These are phyloP conservation scores for Phyllostachys edulis DNA, from an alignment of 176 grass and related monocot species.

Conservation along the genomic window DNA sequence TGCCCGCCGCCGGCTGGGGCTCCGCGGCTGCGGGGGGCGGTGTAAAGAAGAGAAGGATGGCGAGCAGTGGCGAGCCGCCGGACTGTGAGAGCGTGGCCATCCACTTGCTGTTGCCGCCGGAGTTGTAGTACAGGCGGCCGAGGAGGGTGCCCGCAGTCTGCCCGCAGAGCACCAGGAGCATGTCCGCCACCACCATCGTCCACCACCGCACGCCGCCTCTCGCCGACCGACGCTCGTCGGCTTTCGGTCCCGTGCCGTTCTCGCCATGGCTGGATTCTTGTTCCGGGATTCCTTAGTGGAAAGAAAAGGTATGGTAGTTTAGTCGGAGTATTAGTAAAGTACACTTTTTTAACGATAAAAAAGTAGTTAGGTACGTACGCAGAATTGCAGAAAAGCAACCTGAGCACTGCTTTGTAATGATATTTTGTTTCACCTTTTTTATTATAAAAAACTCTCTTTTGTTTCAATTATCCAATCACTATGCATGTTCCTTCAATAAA, in stretches of 20 bases:
- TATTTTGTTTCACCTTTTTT: neutral
- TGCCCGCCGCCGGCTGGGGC: slow-evolving; percentile 29
- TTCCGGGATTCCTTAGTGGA: slow-evolving; percentile 7
- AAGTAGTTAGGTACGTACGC: neutral
- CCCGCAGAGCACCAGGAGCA: slow-evolving; percentile 57
- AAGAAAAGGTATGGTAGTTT: neutral
- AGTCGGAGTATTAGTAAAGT: neutral
- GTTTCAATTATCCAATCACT: neutral
- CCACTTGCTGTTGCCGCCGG: slow-evolving; percentile 85
- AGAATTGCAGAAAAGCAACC: neutral
- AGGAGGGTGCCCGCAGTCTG: slow-evolving; percentile 62
- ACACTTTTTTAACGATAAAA: neutral
- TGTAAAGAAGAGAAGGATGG: slow-evolving; percentile 42
- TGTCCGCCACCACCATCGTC: slow-evolving; percentile 45
- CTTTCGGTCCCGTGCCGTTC: neutral
- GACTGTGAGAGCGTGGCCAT: slow-evolving; percentile 59
- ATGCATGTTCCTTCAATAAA: neutral
- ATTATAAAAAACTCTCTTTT: neutral
- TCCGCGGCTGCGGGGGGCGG: neutral
- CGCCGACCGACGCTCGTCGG: neutral
- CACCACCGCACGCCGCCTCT: slow-evolving; percentile 45
- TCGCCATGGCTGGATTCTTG: neutral
- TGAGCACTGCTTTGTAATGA: neutral
- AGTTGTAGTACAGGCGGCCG: slow-evolving; percentile 71
- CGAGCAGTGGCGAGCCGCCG: slow-evolving; percentile 47